Conservation (phyloP, 768 basidiomycete species). For the Trametes cubensis region DNA sequence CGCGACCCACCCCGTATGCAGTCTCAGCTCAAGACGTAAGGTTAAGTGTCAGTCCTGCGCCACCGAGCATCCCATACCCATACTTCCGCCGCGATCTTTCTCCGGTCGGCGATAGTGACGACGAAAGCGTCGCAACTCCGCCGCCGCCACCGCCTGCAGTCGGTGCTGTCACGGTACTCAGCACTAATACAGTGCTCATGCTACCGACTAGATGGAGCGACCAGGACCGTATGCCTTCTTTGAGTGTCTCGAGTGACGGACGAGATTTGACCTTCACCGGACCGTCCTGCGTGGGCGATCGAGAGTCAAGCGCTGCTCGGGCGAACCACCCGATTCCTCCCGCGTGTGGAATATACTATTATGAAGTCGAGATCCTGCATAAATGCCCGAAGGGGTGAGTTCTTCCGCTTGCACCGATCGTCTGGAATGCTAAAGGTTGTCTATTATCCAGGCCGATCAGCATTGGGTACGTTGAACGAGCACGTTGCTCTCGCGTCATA, state of each 20-base stretch:
- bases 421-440: not conserved
- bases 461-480: slow-evolving; percentile 59
- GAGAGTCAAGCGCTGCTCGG: slow-evolving; percentile 77
- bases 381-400: slow-evolving; percentile 81
- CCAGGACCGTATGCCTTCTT: slow-evolving; percentile 56
- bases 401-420: slow-evolving; percentile 2
- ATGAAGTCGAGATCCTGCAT: slow-evolving; percentile 82
- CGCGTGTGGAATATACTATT: slow-evolving; percentile 92
- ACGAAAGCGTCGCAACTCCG: slow-evolving; percentile 59
- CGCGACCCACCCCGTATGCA: slow-evolving; percentile 6
- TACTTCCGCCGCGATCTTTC: slow-evolving; percentile 33
- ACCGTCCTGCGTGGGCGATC: slow-evolving; percentile 60
- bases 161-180: slow-evolving; percentile 21
- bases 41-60: slow-evolving; percentile 21
- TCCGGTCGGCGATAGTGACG: slow-evolving; percentile 59
- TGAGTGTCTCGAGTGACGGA: slow-evolving; percentile 71
- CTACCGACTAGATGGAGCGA: slow-evolving; percentile 83
- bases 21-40: slow-evolving; percentile 15
- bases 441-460: slow-evolving; percentile 66
- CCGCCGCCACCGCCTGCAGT: slow-evolving; percentile 38
- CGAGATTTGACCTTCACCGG: slow-evolving; percentile 71
- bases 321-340: slow-evolving; percentile 78
- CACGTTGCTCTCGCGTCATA: not conserved
- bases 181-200: slow-evolving; percentile 43
- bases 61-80: slow-evolving; percentile 26